phyloP scores from a whole-genome alignment of 2,329 filamentous ascomycete species.

The Fusarium cicatricum region DNA sequence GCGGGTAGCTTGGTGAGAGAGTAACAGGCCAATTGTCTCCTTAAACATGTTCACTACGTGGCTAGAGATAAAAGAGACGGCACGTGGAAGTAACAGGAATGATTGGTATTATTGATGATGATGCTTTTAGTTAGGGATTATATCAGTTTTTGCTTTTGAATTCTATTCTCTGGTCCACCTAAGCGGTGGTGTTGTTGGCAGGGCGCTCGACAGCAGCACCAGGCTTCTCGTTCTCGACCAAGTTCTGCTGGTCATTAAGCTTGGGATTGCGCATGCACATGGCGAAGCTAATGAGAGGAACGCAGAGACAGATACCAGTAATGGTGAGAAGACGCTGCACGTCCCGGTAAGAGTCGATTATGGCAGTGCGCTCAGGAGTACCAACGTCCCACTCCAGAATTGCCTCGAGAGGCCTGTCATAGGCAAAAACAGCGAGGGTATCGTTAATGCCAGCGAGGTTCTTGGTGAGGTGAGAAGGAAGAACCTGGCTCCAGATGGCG shows the following conservation, averaged over 20 bases:
- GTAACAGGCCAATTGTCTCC: too few species aligned
- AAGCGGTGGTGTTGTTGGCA: not conserved
- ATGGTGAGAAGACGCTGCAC: constrained; percentile 58
- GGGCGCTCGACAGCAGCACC: constrained; percentile 17
- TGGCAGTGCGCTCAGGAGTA: constrained; percentile 52
- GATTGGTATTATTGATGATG: too few species aligned
- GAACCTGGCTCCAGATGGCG: constrained; percentile 53
- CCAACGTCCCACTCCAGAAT: constrained; percentile 50
- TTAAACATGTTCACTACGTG: too few species aligned
- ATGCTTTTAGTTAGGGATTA: constrained; percentile 21
- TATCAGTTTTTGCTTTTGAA: too few species aligned
- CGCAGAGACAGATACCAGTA: constrained; percentile 57
- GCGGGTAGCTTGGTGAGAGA: too few species aligned
- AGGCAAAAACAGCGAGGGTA: constrained; percentile 47
- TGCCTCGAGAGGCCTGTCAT: constrained; percentile 49
- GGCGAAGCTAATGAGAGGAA: constrained; percentile 57
- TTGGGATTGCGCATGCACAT: constrained; percentile 54
- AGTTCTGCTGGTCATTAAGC: constrained; percentile 55
- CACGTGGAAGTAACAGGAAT: too few species aligned
- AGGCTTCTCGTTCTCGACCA: constrained; percentile 47
- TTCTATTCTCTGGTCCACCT: too few species aligned
- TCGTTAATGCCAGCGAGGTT: constrained; percentile 48
- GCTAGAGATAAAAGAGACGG: too few species aligned
- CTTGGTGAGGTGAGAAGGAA: constrained; percentile 52
- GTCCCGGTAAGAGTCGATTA: constrained; percentile 56